Evolutionary conservation across 163 green algal genomes (phyloP).

Genomic region (Chloroidium sp.): DNA sequence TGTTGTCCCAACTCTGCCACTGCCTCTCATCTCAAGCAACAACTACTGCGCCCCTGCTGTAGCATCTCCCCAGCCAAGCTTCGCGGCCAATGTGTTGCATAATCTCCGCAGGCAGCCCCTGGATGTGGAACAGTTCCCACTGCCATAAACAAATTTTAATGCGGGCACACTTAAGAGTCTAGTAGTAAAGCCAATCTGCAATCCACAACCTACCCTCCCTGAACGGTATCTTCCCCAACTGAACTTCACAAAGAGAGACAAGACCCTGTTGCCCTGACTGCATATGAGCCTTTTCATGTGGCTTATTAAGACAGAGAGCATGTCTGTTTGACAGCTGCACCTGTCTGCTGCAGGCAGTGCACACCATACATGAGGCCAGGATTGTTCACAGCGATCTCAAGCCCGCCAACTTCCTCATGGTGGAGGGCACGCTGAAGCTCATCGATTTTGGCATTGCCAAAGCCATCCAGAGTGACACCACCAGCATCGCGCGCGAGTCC

Average conservation of each 20-base stretch:
- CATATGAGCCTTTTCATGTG: too few species aligned
- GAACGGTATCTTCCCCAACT: too few species aligned
- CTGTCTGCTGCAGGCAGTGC: conserved; percentile 50
- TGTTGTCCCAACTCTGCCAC: conserved; percentile 3
- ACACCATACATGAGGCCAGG: conserved; percentile 71
- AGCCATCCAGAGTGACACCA: conserved; percentile 84
- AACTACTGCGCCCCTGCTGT: not conserved
- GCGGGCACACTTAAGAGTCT: too few species aligned
- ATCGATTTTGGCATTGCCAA: conserved; percentile 99
- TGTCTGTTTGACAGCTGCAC: not conserved
- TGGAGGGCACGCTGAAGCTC: conserved; percentile 90
- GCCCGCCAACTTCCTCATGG: conserved; percentile 89
- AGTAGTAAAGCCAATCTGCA: too few species aligned
- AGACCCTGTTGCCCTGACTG: too few species aligned
- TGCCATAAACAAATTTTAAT: too few species aligned
- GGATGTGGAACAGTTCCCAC: too few species aligned
- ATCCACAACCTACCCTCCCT: too few species aligned
- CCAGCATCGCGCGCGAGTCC: conserved; percentile 79
- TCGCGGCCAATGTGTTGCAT: too few species aligned
- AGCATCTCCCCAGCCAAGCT: not conserved
- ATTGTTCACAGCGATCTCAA: conserved; percentile 93
- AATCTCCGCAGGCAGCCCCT: too few species aligned
- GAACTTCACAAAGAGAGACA: too few species aligned
- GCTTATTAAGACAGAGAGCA: not conserved
- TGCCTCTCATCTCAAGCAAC: not conserved